Evolutionary conservation across 2,329 filamentous ascomycete genomes (phyloP).

Genomic region (Fusarium devonianum): DNA sequence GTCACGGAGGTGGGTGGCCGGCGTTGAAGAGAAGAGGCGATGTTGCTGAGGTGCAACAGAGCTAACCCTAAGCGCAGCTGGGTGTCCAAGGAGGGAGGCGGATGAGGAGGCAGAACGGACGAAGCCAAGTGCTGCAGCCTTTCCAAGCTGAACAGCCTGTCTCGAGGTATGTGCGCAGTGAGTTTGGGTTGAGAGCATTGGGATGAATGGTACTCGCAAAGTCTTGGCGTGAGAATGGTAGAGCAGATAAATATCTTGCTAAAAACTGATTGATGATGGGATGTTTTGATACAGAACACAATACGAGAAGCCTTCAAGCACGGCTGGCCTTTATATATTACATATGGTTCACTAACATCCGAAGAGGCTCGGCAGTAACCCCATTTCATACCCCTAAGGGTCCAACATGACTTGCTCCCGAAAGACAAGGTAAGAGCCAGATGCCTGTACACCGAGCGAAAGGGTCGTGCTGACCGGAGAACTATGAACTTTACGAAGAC

Average conservation of each 20-base stretch:
- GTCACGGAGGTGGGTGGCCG: slow-evolving; percentile 56
- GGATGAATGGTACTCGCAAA: slow-evolving; percentile 8
- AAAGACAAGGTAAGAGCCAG: slow-evolving; percentile 11
- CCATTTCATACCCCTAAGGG: slow-evolving; percentile 6
- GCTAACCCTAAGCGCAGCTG: slow-evolving; percentile 22
- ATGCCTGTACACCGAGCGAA: slow-evolving; percentile 6
- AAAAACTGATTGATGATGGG: slow-evolving; percentile 6
- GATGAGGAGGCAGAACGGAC: slow-evolving; percentile 26
- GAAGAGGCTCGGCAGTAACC: slow-evolving; percentile 15
- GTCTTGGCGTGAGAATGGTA: slow-evolving; percentile 11
- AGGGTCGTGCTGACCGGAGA: slow-evolving; percentile 16
- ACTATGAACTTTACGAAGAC: slow-evolving; percentile 35
- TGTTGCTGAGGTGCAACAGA: slow-evolving; percentile 26
- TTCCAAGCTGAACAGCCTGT: slow-evolving; percentile 39
- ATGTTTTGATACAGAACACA: slow-evolving; percentile 14
- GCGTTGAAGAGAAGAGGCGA: slow-evolving; percentile 59
- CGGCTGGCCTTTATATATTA: slow-evolving; percentile 29
- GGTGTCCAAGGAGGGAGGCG: slow-evolving; percentile 16
- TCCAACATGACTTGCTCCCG: neutral
- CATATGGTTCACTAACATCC: slow-evolving; percentile 6
- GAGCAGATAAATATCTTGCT: slow-evolving; percentile 13
- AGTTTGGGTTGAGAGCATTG: slow-evolving; percentile 42
- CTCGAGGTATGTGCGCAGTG: slow-evolving; percentile 35
- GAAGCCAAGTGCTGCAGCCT: slow-evolving; percentile 34
- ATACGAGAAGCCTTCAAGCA: slow-evolving; percentile 18